Evolutionary conservation across 2,329 filamentous ascomycete species (phyloP).

Genomic region (Penicillium verrucosum): DNA sequence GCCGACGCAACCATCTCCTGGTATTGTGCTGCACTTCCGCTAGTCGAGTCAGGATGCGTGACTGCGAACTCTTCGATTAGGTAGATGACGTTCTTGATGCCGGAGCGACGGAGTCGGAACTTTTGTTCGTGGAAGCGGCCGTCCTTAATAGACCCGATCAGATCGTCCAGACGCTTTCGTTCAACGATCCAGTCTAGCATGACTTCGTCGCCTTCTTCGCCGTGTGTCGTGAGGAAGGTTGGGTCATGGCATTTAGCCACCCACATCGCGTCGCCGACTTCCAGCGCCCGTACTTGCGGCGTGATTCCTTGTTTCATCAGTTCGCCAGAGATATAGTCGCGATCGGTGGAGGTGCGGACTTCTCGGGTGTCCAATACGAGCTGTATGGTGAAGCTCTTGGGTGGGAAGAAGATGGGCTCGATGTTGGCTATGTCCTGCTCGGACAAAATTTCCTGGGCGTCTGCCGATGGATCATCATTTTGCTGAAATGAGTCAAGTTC

Average conservation of each 20-base stretch:
- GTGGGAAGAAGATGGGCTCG: conserved; percentile 59
- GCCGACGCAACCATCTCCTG: conserved; percentile 68
- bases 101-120: conserved; percentile 69
- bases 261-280: conserved; percentile 76
- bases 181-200: conserved; percentile 79
- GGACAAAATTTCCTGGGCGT: conserved; percentile 8
- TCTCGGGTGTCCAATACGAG: conserved; percentile 73
- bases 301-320: conserved; percentile 63
- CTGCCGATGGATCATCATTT: conserved; percentile 1
- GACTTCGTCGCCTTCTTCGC: conserved; percentile 60
- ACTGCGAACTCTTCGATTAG: conserved; percentile 71
- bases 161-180: conserved; percentile 74
- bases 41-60: conserved; percentile 49
- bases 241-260: conserved; percentile 68
- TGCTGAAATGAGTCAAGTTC: background rate
- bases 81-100: conserved; percentile 73
- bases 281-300: conserved; percentile 65
- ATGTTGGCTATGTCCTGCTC: conserved; percentile 30
- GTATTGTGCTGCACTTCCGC: conserved; percentile 47
- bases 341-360: conserved; percentile 67
- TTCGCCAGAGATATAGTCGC: conserved; percentile 73
- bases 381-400: conserved; percentile 67
- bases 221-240: conserved; percentile 53
- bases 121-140: conserved; percentile 82
- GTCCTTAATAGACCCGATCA: conserved; percentile 77